Evolutionary conservation across 2,329 filamentous ascomycete genomes (phyloP).

Genomic region (Diaporthe aspalathi): DNA sequence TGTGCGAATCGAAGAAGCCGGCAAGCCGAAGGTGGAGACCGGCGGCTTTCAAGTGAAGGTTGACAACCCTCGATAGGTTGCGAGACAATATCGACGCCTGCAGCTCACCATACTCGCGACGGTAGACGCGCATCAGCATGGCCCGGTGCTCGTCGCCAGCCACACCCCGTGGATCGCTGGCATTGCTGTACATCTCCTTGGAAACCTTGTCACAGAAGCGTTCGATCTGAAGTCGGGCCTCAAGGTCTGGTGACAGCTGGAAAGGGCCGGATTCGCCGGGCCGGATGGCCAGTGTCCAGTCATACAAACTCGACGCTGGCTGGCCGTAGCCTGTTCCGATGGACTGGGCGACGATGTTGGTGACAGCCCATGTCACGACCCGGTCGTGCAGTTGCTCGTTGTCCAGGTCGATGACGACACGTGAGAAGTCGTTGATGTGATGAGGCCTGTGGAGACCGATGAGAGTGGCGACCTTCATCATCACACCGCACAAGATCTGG

Average conservation of each 20-base stretch:
- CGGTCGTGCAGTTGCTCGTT: conserved; percentile 84
- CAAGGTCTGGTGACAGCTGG: conserved; percentile 70
- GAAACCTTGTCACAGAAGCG: conserved; percentile 82
- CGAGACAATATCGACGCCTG: conserved; percentile 70
- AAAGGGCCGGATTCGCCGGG: conserved; percentile 70
- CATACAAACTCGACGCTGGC: conserved; percentile 81
- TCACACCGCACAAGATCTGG: conserved; percentile 82
- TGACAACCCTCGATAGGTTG: conserved; percentile 67
- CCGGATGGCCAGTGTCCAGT: conserved; percentile 75
- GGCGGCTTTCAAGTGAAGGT: conserved; percentile 78
- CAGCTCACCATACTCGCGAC: conserved; percentile 72
- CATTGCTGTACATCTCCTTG: conserved; percentile 83
- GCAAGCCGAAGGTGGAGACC: conserved; percentile 80
- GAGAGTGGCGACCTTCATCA: conserved; percentile 89
- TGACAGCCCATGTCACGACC: conserved; percentile 84
- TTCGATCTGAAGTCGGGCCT: conserved; percentile 77
- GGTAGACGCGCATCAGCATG: conserved; percentile 74
- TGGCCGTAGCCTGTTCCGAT: conserved; percentile 88
- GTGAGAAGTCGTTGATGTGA: conserved; percentile 85
- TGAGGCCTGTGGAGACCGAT: conserved; percentile 85
- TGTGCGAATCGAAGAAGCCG: conserved; percentile 83
- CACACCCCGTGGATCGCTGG: conserved; percentile 76
- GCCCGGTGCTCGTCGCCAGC: conserved; percentile 75
- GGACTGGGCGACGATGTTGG: conserved; percentile 85
- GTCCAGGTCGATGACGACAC: conserved; percentile 78